Evolutionary conservation across 1,139 yeast genomes (phyloP).

Genomic region (Geotrichum bryndzae): DNA sequence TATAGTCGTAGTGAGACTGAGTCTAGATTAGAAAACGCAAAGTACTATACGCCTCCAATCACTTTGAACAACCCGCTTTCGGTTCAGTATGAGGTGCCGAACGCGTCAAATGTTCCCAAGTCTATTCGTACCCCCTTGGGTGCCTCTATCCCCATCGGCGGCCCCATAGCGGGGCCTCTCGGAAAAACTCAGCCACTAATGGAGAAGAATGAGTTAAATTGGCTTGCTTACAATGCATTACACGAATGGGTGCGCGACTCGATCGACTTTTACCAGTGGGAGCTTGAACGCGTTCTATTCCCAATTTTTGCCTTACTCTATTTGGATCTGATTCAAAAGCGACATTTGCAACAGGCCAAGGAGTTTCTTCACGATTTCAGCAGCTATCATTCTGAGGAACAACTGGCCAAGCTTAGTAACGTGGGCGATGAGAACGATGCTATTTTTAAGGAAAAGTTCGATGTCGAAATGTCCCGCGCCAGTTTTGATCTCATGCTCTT

Average conservation of each 20-base stretch:
- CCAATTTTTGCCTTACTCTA: slow-evolving; percentile 89
- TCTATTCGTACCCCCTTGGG: slow-evolving; percentile 1
- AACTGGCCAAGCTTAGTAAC: slow-evolving; percentile 63
- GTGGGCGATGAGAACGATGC: slow-evolving; percentile 76
- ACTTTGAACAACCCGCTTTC: slow-evolving; percentile 16
- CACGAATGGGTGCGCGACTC: slow-evolving; percentile 89
- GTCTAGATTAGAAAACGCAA: slow-evolving; percentile 80
- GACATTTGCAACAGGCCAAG: slow-evolving; percentile 57
- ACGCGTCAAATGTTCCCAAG: slow-evolving; percentile 4
- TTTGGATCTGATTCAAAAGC: slow-evolving; percentile 66
- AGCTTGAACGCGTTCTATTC: slow-evolving; percentile 71
- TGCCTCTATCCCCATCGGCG: slow-evolving; percentile 19
- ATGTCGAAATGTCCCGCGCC: slow-evolving; percentile 72
- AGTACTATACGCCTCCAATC: slow-evolving; percentile 53
- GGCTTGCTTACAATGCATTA: slow-evolving; percentile 68
- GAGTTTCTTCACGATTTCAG: slow-evolving; percentile 68
- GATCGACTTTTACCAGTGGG: slow-evolving; percentile 85
- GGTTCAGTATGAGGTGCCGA: background rate
- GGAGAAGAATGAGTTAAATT: background rate
- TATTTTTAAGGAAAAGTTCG: slow-evolving; percentile 70
- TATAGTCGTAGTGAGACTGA: slow-evolving; percentile 91
- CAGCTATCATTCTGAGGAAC: slow-evolving; percentile 68
- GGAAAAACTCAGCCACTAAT: background rate
- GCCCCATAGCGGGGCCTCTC: slow-evolving; percentile 17
- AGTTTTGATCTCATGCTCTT: slow-evolving; percentile 76